Evolutionary conservation across 805 yeast species (phyloP), one percentile per base, ranked within the genome.

Genomic region (Babjeviella inositovora): DNA sequence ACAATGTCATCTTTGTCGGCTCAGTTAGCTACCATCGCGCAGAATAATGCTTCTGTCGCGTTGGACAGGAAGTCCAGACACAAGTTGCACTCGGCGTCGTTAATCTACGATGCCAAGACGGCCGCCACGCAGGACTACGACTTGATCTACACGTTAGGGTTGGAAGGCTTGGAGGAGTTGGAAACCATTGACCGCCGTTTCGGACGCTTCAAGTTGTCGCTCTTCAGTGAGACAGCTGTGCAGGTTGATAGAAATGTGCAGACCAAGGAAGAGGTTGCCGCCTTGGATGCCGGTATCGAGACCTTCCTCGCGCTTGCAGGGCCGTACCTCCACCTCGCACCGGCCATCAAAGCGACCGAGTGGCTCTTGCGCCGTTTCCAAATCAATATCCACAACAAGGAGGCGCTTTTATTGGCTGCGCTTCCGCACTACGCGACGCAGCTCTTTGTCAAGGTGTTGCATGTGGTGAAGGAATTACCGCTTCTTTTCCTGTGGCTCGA

Each of bases 81-180:
- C 31, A 79, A 76, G 46, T 53, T 84, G 28, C 98, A 90, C 42
- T 70, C 93, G 18, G 73, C 81, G 18, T 90, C 98, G 22, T 65
- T 90, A 32, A 63, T 90, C 14, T 85, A 75, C 45, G 92, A 81
- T 20, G 62, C 94, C 7, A 70, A 74, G 37, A 71, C 70, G 30
- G 98, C 98, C 10, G 80, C 92, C n/a, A 66, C 85, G 17, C 97
- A 90, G 53, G 98, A 90, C 45, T 85, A 68, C 39, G 95, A 84
- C 35, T 59, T 74, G 21, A 70, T 90, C 28, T 77, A 62, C 39
- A 64, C 71, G 24, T 66, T 66, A 26, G 75, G 90, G 3, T 37
- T 64, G 5, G 90, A 77, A 27, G 93, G 93, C 0, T 57, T 85
- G 21, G 70, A 66, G 15, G 85, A 79, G 34, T 55, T 90, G 24